phyloP scores from a whole-genome alignment of 208 protist species.

The Wallacemonas collosoma region DNA sequence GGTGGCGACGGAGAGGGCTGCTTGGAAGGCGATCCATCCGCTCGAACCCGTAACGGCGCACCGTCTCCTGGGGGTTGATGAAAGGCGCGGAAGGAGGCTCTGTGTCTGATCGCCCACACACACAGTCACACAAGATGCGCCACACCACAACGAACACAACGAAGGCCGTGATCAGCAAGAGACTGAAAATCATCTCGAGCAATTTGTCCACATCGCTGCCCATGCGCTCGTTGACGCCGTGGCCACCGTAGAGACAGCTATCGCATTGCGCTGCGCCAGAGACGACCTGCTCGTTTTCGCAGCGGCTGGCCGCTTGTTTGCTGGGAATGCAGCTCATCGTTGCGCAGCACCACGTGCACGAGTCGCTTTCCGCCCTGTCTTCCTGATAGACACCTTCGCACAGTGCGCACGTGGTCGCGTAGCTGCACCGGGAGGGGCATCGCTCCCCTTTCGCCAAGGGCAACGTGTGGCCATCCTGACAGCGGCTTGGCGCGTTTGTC shows the following conservation, averaged over 20 bases:
- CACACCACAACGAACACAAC: conserved; percentile 25
- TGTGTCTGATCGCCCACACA: conserved; percentile 15
- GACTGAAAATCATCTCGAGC: conserved; percentile 25
- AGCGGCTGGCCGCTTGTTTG: conserved; percentile 5
- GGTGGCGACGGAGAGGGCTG: conserved; percentile 18
- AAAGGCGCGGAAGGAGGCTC: not conserved
- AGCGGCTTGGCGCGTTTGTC: not conserved
- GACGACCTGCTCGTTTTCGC: conserved; percentile 38
- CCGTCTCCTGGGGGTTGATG: conserved; percentile 23
- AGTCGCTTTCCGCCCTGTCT: conserved; percentile 4
- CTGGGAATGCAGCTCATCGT: conserved; percentile 52
- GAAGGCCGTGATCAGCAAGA: conserved; percentile 34
- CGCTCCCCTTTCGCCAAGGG: conserved; percentile 16
- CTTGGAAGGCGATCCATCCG: conserved; percentile 21
- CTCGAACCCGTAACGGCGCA: conserved; percentile 55
- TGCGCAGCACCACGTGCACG: conserved; percentile 50
- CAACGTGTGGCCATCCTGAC: not conserved
- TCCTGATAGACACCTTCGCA: conserved; percentile 21
- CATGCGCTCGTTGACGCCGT: conserved; percentile 30
- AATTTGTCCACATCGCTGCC: conserved; percentile 23
- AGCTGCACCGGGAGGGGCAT: conserved; percentile 43
- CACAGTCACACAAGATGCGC: conserved; percentile 18
- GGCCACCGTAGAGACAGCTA: conserved; percentile 33
- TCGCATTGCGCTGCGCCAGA: conserved; percentile 17
- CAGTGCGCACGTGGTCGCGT: conserved; percentile 44